Evolutionary conservation across 1,139 yeast genomes (phyloP), one percentile per base, ranked within the genome.

Genomic region (Candida smagusa): DNA sequence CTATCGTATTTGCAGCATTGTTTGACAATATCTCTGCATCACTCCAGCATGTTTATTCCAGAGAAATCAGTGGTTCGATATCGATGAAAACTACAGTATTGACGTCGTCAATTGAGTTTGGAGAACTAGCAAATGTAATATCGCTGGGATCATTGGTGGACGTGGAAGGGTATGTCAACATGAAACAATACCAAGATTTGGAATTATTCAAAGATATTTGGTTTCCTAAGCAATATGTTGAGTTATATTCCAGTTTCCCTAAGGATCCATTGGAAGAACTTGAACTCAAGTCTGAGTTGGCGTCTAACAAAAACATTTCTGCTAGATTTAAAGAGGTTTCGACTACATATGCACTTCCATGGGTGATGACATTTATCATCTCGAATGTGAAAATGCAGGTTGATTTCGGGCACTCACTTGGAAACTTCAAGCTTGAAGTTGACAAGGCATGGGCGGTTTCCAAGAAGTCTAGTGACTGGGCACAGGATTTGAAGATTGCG

Each of bases 121-220:
- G 61, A 6, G 57, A 60, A 1, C 62, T 65, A 7, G 52, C 60
- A 3, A 65, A 61, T 29, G 53, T 80, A 6, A 59, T 68, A 33
- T 73, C 85, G 0, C 72, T 81, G 1, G 79, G 79, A 1, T 68
- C 75, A 7, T 53, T 89, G 4, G 65, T 74, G 0, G 79, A 77
- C 42, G 77, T 85, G 2, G 69, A 66, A 32, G 74, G 85, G 0
- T 86, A 77, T 49, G 63, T 90, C 39, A 87, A 88, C 52, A 68
- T 89, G 42, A 86, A 86, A 50, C 97, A 92, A 55, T 71, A 85
- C 40, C 96, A 89, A 53, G 97, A 92, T 56, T 63, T 90, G 40
- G 84, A 85, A 37, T 62, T 90, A 26, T 92, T 92, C 59, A 72
- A 73, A 42, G 96, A 92, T 56, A 81, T 90, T 28, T 92, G 97